Conservation (phyloP, 2,329 filamentous ascomycete genomes). For the Aspergillus sp. region DNA sequence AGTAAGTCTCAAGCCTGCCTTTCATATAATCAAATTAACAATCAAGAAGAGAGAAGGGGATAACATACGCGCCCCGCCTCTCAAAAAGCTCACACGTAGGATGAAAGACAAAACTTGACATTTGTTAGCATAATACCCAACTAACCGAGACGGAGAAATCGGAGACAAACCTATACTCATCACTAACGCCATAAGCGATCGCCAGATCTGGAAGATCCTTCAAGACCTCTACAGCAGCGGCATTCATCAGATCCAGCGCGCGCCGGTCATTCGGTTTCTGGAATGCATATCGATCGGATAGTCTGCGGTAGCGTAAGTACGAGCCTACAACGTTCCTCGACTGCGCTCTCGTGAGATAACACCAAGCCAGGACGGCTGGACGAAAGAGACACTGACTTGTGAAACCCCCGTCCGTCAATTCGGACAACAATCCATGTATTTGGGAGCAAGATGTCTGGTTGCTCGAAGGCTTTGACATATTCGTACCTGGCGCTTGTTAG, state of each 20-base stretch:
- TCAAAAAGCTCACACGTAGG: conserved; percentile 82
- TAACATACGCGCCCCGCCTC: conserved; percentile 68
- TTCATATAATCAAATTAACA: neutral
- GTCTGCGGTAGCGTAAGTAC: conserved; percentile 48
- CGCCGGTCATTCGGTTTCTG: conserved; percentile 88
- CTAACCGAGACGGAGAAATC: neutral
- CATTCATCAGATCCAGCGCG: conserved; percentile 92
- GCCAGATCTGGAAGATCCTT: conserved; percentile 79
- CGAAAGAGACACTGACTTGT: conserved; percentile 62
- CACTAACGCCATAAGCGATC: conserved; percentile 89
- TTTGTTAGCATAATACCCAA: neutral
- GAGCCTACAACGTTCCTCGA: too few species aligned
- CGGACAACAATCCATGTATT: conserved; percentile 96
- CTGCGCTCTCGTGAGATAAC: neutral
- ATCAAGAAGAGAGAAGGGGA: neutral
- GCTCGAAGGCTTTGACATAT: conserved; percentile 90
- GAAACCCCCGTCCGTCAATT: conserved; percentile 91
- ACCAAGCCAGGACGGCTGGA: neutral
- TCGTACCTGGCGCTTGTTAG: conserved; percentile 65
- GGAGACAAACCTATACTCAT: conserved; percentile 69
- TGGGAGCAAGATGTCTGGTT: conserved; percentile 72
- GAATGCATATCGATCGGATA: conserved; percentile 80
- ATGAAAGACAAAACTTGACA: conserved; percentile 79
- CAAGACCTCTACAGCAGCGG: conserved; percentile 81
- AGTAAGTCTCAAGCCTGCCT: too few species aligned